phyloP scores from a whole-genome alignment of 1,139 yeast species.

The Blastobotrys apis region DNA sequence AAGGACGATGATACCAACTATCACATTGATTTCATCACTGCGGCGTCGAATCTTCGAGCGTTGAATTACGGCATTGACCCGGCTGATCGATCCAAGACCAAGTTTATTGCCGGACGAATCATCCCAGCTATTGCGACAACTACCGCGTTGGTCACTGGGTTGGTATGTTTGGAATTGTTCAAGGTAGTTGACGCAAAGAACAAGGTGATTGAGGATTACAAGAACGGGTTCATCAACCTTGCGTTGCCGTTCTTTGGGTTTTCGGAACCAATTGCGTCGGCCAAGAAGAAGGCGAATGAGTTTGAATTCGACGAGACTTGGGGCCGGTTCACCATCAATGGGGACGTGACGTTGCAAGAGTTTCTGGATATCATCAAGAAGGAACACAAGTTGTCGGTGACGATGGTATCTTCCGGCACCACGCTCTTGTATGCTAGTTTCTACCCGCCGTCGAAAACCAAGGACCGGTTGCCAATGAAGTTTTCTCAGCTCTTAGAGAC shows the following conservation, averaged over 20 bases:
- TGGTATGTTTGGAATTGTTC: constrained; percentile 86
- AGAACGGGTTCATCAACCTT: constrained; percentile 88
- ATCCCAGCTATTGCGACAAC: constrained; percentile 99
- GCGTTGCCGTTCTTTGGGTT: constrained; percentile 97
- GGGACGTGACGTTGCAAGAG: constrained; percentile 72
- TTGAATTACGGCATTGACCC: constrained; percentile 69
- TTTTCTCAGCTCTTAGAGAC: constrained; percentile 72
- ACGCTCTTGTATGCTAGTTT: constrained; percentile 87
- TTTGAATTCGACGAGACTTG: constrained; percentile 83
- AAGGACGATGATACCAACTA: constrained; percentile 96
- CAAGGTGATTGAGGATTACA: constrained; percentile 75
- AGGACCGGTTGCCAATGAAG: constrained; percentile 66
- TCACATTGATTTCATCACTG: constrained; percentile 94
- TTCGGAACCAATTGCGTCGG: constrained; percentile 89
- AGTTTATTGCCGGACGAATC: constrained; percentile 80
- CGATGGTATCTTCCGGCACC: constrained; percentile 91
- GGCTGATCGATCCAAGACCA: constrained; percentile 63
- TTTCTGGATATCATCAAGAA: constrained; percentile 71
- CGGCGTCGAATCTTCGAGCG: constrained; percentile 96
- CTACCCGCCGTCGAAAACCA: constrained; percentile 84
- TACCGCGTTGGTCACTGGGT: constrained; percentile 92
- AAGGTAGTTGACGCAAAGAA: constrained; percentile 73
- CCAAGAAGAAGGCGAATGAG: constrained; percentile 66
- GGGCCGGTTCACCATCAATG: constrained; percentile 85
- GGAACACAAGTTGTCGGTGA: constrained; percentile 77